These are phyloP conservation scores for Xerocomellus amylosporus DNA, from an alignment of 768 basidiomycete genomes.

Conservation along the genomic window DNA sequence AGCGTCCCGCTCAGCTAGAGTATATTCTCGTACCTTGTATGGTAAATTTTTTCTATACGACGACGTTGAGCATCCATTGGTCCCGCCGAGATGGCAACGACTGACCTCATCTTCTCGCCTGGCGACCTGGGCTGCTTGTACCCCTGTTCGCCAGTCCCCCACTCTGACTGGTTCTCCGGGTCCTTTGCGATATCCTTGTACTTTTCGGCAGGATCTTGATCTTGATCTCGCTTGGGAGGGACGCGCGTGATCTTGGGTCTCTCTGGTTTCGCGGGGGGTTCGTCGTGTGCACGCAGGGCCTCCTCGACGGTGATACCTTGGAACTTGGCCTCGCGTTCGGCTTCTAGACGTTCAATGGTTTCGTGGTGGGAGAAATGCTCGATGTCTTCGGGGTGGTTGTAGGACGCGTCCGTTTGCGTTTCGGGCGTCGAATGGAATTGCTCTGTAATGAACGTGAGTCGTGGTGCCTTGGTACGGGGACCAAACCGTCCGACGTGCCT, in stretches of 20 bases:
- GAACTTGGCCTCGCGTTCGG: slow-evolving; percentile 76
- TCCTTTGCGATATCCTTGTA: slow-evolving; percentile 56
- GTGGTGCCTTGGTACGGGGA: too few species aligned
- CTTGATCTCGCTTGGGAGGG: slow-evolving; percentile 59
- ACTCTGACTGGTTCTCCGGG: slow-evolving; percentile 55
- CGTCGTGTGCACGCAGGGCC: slow-evolving; percentile 53
- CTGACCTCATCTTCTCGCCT: slow-evolving; percentile 71
- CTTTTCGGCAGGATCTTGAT: slow-evolving; percentile 62
- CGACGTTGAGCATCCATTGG: slow-evolving; percentile 3
- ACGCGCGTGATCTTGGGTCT: slow-evolving; percentile 56
- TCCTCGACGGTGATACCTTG: slow-evolving; percentile 81
- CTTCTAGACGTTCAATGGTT: slow-evolving; percentile 78
- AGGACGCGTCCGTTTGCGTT: slow-evolving; percentile 94
- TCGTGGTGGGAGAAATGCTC: slow-evolving; percentile 93
- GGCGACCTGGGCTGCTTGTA: slow-evolving; percentile 72
- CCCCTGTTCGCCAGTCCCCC: slow-evolving; percentile 69
- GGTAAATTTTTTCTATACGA: slow-evolving; percentile 67
- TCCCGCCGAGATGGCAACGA: not conserved
- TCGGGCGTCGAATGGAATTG: slow-evolving; percentile 94
- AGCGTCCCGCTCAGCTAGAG: slow-evolving; percentile 7
- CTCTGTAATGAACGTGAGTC: slow-evolving; percentile 47
- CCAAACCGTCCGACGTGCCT: slow-evolving; percentile 48
- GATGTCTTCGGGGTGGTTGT: slow-evolving; percentile 88
- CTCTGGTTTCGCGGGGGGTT: slow-evolving; percentile 21
- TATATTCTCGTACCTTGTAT: slow-evolving; percentile 66